Evolutionary conservation across 176 grass and related monocot genomes (phyloP).

Genomic region (Eragrostis curvula): DNA sequence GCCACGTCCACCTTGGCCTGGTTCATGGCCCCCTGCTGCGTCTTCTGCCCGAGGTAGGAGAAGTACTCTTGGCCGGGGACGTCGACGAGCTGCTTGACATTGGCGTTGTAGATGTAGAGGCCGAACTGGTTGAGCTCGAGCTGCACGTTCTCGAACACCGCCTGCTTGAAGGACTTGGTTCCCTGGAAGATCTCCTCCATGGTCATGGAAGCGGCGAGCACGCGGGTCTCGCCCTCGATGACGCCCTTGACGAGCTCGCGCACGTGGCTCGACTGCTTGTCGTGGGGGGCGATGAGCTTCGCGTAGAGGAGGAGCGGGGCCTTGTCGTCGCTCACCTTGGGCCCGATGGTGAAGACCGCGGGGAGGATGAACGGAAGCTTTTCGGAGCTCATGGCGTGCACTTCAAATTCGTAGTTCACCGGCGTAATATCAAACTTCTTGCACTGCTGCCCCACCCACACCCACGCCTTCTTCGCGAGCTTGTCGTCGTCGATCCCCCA

Average conservation of each 20-base stretch:
- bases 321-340: conserved; percentile 44
- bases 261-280: conserved; percentile 79
- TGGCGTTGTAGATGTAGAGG: conserved; percentile 83
- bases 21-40: conserved; percentile 74
- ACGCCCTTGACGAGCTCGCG: conserved; percentile 77
- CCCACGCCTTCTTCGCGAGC: conserved; percentile 75
- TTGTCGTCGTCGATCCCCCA: conserved; percentile 62
- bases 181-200: conserved; percentile 85
- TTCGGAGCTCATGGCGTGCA: conserved; percentile 87
- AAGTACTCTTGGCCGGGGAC: conserved; percentile 79
- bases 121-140: conserved; percentile 91
- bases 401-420: conserved; percentile 84
- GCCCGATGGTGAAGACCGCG: conserved; percentile 93
- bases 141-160: conserved; percentile 76
- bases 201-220: conserved; percentile 78
- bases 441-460: conserved; percentile 57
- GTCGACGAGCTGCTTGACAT: conserved; percentile 92
- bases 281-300: conserved; percentile 79
- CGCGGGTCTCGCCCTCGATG: conserved; percentile 84
- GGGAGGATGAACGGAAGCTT: conserved; percentile 91
- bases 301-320: conserved; percentile 68
- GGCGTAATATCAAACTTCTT: conserved; percentile 76
- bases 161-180: conserved; percentile 73
- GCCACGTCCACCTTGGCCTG: conserved; percentile 84
- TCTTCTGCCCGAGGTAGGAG: conserved; percentile 89